Evolutionary conservation across 306 rosid species (phyloP).

Genomic region (Clitoria ternatea): DNA sequence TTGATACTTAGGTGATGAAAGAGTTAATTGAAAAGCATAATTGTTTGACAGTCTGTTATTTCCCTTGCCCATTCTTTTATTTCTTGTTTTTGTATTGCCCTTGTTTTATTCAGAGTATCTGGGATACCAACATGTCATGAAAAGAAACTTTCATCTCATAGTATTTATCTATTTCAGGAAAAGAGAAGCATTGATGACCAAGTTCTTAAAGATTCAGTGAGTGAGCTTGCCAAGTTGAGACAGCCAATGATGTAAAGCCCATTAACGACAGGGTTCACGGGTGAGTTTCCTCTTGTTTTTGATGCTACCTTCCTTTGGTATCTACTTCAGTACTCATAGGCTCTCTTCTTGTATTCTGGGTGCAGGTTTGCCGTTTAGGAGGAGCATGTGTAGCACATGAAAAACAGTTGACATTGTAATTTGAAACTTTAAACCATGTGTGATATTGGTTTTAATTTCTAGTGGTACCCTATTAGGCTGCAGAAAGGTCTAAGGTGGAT

Average conservation of each 20-base stretch:
- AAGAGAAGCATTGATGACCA: slow-evolving; percentile 39
- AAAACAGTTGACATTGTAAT: slow-evolving; percentile 5
- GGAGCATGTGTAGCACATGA: background rate
- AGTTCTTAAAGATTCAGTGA: slow-evolving; percentile 46
- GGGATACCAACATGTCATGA: background rate
- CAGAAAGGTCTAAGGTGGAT: slow-evolving; percentile 15
- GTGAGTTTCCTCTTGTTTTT: slow-evolving; percentile 25
- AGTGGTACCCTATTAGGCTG: slow-evolving; percentile 3
- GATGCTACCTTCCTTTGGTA: background rate
- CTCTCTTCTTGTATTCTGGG: background rate
- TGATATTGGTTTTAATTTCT: background rate
- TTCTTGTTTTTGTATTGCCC: background rate
- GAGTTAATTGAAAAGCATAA: no score
- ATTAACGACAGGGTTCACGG: slow-evolving; percentile 15
- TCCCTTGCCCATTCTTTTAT: no score
- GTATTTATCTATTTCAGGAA: slow-evolving; percentile 38
- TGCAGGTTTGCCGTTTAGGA: slow-evolving; percentile 34
- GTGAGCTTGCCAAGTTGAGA: slow-evolving; percentile 57
- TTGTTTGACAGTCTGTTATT: no score
- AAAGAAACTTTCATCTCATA: background rate
- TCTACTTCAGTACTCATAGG: background rate
- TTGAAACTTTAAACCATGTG: background rate
- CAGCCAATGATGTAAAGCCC: slow-evolving; percentile 24
- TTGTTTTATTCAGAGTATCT: background rate
- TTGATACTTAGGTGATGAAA: background rate